A percentile compares a stretch with the other conserved stretches of the same genome.
Evolutionary conservation across 2,329 filamentous ascomycete genomes (phyloP).

Genomic region (Chalaropsis thielavioides): DNA sequence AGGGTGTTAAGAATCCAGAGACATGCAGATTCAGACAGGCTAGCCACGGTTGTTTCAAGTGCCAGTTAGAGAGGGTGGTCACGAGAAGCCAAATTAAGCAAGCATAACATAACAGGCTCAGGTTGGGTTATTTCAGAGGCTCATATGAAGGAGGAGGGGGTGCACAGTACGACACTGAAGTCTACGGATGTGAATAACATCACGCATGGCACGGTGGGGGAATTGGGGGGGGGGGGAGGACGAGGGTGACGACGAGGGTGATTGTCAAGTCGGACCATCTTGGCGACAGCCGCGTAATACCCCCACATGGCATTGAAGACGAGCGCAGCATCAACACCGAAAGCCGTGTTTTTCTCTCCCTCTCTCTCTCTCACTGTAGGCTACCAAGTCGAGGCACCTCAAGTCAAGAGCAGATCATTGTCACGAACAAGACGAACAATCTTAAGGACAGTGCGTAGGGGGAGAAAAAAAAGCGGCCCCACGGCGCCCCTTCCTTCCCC

Average conservation of each 20-base stretch:
- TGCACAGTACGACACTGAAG: background rate
- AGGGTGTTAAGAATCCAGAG: background rate
- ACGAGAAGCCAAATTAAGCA: background rate
- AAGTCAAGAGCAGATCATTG: background rate
- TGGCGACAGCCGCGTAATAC: no score
- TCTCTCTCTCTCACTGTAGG: no score
- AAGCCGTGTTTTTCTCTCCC: no score
- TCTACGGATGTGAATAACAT: no score
- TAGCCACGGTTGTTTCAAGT: background rate
- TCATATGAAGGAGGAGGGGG: no score
- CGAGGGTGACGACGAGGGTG: no score
- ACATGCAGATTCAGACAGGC: background rate
- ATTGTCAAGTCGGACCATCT: no score
- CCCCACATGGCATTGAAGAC: no score
- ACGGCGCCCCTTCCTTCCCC: constrained; percentile 3
- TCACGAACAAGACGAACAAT: background rate
- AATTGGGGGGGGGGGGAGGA: no score
- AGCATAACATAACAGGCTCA: background rate
- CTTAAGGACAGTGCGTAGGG: constrained; percentile 6
- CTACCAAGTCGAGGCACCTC: background rate
- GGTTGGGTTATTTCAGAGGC: background rate
- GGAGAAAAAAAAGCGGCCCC: background rate
- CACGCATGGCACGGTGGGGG: no score
- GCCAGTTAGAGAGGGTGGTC: background rate
- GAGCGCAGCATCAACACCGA: no score